A percentile compares a stretch with the other conserved stretches of the same genome.
phyloP scores from a whole-genome alignment of 2,329 filamentous ascomycete genomes.

The Penicillium sp. region DNA sequence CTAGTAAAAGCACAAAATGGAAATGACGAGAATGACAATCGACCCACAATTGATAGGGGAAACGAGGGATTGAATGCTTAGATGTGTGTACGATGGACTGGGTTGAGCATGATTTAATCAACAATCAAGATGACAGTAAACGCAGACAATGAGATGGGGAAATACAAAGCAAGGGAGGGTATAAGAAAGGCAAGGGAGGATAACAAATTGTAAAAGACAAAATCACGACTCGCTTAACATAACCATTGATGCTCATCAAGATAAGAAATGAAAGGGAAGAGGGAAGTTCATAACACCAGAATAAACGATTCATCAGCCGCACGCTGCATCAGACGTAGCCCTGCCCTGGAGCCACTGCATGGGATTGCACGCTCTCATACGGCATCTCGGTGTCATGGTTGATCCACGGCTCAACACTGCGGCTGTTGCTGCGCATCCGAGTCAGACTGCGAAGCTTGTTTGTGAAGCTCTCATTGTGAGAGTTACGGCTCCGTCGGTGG shows the following conservation, averaged over 20 bases:
- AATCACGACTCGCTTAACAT: conserved; percentile 13
- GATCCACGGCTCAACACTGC: conserved; percentile 36
- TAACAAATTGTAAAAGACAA: conserved; percentile 2
- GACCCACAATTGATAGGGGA: too few species aligned
- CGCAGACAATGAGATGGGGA: conserved; percentile 1
- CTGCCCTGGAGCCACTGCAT: conserved; percentile 14
- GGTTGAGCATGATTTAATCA: neutral
- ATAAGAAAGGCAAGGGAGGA: conserved; percentile 8
- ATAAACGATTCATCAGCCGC: too few species aligned
- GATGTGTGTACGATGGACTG: neutral
- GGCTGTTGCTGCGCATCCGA: conserved; percentile 54
- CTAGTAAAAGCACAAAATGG: too few species aligned
- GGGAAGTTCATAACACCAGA: too few species aligned
- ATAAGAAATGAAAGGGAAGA: neutral
- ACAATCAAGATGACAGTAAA: neutral
- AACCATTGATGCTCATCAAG: neutral
- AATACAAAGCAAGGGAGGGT: conserved; percentile 9
- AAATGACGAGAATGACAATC: too few species aligned
- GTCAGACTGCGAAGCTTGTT: conserved; percentile 50
- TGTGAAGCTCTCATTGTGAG: conserved; percentile 51
- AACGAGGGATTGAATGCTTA: too few species aligned
- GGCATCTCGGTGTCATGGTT: conserved; percentile 20
- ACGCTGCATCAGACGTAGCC: conserved; percentile 11
- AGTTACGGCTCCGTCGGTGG: conserved; percentile 51
- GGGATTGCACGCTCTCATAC: conserved; percentile 25